phyloP scores from a whole-genome alignment of 352 stramenopile species.

The Phytophthora fragariaefolia region DNA sequence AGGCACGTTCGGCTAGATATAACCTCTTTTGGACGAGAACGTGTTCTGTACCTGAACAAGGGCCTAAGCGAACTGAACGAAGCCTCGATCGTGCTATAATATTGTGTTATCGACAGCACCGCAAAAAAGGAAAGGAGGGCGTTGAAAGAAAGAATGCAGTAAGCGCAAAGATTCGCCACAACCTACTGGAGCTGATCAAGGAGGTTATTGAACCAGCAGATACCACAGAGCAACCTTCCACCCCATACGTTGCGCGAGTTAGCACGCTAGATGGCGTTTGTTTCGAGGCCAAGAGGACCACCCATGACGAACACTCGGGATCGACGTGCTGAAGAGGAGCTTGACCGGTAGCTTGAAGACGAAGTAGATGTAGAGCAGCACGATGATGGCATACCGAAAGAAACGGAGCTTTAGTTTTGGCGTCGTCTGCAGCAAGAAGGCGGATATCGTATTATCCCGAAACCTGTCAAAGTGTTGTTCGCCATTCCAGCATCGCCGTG shows the following conservation, averaged over 20 bases:
- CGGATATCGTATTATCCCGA: constrained; percentile 20
- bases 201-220: constrained; percentile 7
- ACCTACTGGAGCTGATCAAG: constrained; percentile 10
- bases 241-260: not conserved
- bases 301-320: not conserved
- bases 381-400: not conserved
- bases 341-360: constrained; percentile 15
- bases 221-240: not conserved
- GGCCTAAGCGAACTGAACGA: constrained; percentile 1
- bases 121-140: constrained; percentile 2
- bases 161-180: constrained; percentile 10
- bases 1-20: not conserved
- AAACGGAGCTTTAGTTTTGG: constrained; percentile 24
- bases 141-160: constrained; percentile 8
- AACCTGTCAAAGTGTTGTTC: constrained; percentile 15
- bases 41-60: not conserved
- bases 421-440: constrained; percentile 1
- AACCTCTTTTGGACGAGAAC: not conserved
- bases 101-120: constrained; percentile 15
- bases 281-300: not conserved
- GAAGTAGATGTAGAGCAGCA: constrained; percentile 3
- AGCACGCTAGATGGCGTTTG: constrained; percentile 11
- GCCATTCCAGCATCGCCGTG: constrained; percentile 12
- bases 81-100: constrained; percentile 8
- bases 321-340: constrained; percentile 17